Conservation (phyloP, 2,329 filamentous ascomycete genomes). For the Ophiocordyceps australis region DNA sequence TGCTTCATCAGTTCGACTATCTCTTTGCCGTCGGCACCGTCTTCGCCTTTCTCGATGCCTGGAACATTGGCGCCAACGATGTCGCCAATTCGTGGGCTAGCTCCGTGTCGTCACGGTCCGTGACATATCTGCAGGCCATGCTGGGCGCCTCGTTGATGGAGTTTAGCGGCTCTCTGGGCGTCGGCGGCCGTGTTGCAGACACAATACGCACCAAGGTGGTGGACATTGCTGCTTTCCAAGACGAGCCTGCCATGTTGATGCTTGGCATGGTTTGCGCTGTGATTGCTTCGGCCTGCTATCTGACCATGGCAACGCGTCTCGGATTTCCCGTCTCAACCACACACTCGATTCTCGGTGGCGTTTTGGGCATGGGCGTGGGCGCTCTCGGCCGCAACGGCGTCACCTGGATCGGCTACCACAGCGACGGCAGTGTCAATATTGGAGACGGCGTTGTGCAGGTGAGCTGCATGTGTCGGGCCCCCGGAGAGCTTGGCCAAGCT, state of each 20-base stretch:
- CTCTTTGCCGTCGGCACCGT: conserved; percentile 45
- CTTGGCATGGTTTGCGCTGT: conserved; percentile 39
- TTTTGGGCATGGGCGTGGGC: conserved; percentile 41
- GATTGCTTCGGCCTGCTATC: conserved; percentile 31
- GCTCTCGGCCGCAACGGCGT: conserved; percentile 30
- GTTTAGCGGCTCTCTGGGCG: conserved; percentile 40
- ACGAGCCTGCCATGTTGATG: conserved; percentile 33
- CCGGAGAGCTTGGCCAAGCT: not conserved
- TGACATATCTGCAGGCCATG: conserved; percentile 43
- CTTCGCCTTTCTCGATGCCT: conserved; percentile 48
- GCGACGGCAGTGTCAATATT: conserved; percentile 16
- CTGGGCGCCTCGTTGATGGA: conserved; percentile 39
- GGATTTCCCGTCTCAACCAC: conserved; percentile 44
- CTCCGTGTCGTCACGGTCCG: conserved; percentile 50
- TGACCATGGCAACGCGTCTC: conserved; percentile 34
- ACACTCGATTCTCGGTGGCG: conserved; percentile 39
- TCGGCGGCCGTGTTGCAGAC: conserved; percentile 40
- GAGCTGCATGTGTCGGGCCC: not conserved
- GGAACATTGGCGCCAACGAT: conserved; percentile 45
- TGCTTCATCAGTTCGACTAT: conserved; percentile 36
- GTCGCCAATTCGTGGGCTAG: conserved; percentile 65
- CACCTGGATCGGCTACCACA: conserved; percentile 29
- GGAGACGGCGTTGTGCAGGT: conserved; percentile 32
- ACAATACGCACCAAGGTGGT: conserved; percentile 45
- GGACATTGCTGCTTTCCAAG: conserved; percentile 23